phyloP scores from a whole-genome alignment of 768 basidiomycete species.

The Rubroboletus satanas region DNA sequence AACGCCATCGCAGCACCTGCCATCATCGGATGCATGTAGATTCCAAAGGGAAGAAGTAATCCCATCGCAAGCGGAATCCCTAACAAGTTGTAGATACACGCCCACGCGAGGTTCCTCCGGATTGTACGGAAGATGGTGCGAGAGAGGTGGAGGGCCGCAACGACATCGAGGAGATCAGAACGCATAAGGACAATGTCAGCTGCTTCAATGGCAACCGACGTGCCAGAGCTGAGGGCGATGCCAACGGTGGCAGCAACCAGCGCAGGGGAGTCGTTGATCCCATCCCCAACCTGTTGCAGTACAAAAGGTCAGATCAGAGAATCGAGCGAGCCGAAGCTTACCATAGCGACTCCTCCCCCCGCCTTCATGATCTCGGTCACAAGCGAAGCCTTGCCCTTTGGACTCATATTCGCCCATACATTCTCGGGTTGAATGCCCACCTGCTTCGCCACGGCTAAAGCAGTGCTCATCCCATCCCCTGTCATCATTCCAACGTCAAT shows the following conservation, averaged over 20 bases:
- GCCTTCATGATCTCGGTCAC: slow-evolving; percentile 77
- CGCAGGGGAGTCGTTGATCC: slow-evolving; percentile 98
- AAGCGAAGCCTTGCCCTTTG: slow-evolving; percentile 89
- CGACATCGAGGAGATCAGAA: slow-evolving; percentile 94
- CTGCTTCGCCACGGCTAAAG: slow-evolving; percentile 82
- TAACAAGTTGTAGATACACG: slow-evolving; percentile 88
- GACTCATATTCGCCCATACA: slow-evolving; percentile 92
- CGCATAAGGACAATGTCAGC: slow-evolving; percentile 98
- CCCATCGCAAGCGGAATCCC: slow-evolving; percentile 99
- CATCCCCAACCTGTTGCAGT: slow-evolving; percentile 80
- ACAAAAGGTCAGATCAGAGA: background rate
- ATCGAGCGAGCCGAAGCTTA: slow-evolving; percentile 32
- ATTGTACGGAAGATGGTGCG: slow-evolving; percentile 86
- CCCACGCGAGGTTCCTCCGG: slow-evolving; percentile 92
- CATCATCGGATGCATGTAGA: slow-evolving; percentile 97
- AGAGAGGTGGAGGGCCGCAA: slow-evolving; percentile 91
- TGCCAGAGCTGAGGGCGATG: slow-evolving; percentile 93
- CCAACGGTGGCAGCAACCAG: slow-evolving; percentile 95
- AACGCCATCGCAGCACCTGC: slow-evolving; percentile 99
- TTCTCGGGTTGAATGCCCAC: slow-evolving; percentile 81
- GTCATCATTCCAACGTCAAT: slow-evolving; percentile 93
- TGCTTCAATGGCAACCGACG: slow-evolving; percentile 96
- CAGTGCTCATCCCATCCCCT: slow-evolving; percentile 85
- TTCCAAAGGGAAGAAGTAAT: slow-evolving; percentile 82
- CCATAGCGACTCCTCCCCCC: slow-evolving; percentile 88